phyloP scores from a whole-genome alignment of 106 monocot species.

The Apostasia shenzhenica region DNA sequence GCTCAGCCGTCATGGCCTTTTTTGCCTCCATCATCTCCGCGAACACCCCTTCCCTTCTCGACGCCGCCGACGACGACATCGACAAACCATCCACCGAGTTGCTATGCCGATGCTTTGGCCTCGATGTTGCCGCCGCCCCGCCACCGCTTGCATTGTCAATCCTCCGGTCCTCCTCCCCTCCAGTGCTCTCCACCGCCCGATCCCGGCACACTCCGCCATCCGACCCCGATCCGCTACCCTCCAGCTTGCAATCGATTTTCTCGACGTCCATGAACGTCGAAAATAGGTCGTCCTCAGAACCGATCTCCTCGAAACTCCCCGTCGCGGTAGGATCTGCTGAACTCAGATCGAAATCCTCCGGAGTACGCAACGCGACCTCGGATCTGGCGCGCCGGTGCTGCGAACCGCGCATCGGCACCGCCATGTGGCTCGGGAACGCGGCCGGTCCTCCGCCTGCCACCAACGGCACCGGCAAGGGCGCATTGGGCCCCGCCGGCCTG shows the following conservation, averaged over 20 bases:
- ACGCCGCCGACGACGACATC: constrained; percentile 19
- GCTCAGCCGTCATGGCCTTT: constrained; percentile 86
- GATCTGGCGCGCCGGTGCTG: constrained; percentile 63
- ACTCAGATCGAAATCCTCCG: constrained; percentile 33
- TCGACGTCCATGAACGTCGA: constrained; percentile 84
- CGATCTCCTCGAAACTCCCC: constrained; percentile 43
- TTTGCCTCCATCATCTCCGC: constrained; percentile 73
- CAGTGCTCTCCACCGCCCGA: constrained; percentile 28
- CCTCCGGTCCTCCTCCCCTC: constrained; percentile 3
- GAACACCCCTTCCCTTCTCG: constrained; percentile 22
- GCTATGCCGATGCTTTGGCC: constrained; percentile 65
- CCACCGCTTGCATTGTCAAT: constrained; percentile 8
- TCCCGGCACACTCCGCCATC: constrained; percentile 25
- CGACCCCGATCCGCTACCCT: constrained; percentile 51
- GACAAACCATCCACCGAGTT: constrained; percentile 56
- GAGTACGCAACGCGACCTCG: constrained; percentile 50
- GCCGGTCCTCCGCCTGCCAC: constrained; percentile 4
- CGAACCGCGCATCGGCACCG: constrained; percentile 11
- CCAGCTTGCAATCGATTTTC: constrained; percentile 48
- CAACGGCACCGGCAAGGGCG: background rate
- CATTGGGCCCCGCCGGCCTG: background rate
- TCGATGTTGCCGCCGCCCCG: background rate
- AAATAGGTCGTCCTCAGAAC: constrained; percentile 79
- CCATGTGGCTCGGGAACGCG: background rate
- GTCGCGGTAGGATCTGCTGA: constrained; percentile 13